Evolutionary conservation across 2,329 filamentous ascomycete species (phyloP).

Genomic region (Bipolaris cookei): DNA sequence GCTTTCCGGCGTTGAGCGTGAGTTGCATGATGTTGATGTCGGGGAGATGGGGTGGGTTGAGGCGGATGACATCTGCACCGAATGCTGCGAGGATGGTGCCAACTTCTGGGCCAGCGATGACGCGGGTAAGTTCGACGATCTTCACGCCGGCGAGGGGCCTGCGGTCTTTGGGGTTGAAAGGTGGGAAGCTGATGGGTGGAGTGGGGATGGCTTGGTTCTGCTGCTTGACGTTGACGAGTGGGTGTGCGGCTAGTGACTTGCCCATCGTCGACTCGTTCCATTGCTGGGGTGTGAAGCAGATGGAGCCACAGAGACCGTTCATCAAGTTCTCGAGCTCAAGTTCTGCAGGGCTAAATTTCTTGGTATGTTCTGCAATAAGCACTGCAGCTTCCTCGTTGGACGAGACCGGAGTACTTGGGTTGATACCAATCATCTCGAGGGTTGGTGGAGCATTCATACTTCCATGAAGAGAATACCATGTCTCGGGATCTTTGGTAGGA

Average conservation of each 20-base stretch:
- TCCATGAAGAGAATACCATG: slow-evolving; percentile 61
- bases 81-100: slow-evolving; percentile 48
- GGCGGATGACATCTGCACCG: slow-evolving; percentile 54
- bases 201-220: slow-evolving; percentile 20
- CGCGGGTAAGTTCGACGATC: slow-evolving; percentile 46
- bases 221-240: slow-evolving; percentile 50
- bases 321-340: slow-evolving; percentile 26
- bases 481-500: slow-evolving; percentile 53
- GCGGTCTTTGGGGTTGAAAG: slow-evolving; percentile 8
- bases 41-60: slow-evolving; percentile 29
- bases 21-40: slow-evolving; percentile 3
- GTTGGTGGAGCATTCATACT: slow-evolving; percentile 55
- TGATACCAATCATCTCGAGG: slow-evolving; percentile 56
- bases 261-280: slow-evolving; percentile 56
- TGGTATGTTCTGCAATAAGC: slow-evolving; percentile 24
- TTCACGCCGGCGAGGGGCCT: slow-evolving; percentile 52
- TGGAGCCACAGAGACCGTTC: slow-evolving; percentile 46
- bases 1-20: slow-evolving; percentile 54
- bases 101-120: slow-evolving; percentile 52
- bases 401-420: slow-evolving; percentile 30
- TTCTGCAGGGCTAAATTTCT: slow-evolving; percentile 44
- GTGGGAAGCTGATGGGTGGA: slow-evolving; percentile 33
- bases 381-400: slow-evolving; percentile 33
- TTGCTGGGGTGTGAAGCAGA: slow-evolving; percentile 53
- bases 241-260: slow-evolving; percentile 51